Percentiles rank a stretch among this genome's conserved stretches.
Evolutionary conservation across 1,284 basidiomycete genomes (phyloP).

Genomic region (Volvariella volvacea): DNA sequence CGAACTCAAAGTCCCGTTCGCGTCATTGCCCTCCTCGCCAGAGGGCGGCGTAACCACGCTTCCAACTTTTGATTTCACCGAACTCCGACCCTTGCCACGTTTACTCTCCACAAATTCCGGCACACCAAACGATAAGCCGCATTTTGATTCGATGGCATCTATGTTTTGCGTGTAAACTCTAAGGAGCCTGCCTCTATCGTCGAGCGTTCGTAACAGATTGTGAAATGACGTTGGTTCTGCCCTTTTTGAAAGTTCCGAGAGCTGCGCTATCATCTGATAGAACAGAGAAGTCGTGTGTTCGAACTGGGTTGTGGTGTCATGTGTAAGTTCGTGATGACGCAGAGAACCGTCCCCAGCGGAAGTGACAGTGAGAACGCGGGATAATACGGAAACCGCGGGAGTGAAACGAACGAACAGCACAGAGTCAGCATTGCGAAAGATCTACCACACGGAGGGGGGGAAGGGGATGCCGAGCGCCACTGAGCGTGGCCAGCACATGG

Average conservation of each 20-base stretch:
- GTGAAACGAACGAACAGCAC: slow-evolving; percentile 5
- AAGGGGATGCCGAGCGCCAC: too few relatives aligned
- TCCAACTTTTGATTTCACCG: too few relatives aligned
- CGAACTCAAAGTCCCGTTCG: too few relatives aligned
- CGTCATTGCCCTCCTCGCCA: too few relatives aligned
- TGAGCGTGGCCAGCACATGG: slow-evolving; percentile 2
- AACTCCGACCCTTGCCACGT: slow-evolving; percentile 33
- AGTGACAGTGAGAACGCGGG: too few relatives aligned
- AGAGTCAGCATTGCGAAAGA: too few relatives aligned
- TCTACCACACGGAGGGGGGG: too few relatives aligned
- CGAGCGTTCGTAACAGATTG: slow-evolving; percentile 65
- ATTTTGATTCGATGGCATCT: slow-evolving; percentile 83
- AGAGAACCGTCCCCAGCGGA: too few relatives aligned
- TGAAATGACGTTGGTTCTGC: slow-evolving; percentile 86
- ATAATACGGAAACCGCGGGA: slow-evolving; percentile 2
- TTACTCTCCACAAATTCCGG: slow-evolving; percentile 49
- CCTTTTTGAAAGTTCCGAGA: slow-evolving; percentile 67
- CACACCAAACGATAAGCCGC: slow-evolving; percentile 75
- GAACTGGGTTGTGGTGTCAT: slow-evolving; percentile 31
- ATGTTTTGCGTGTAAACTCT: slow-evolving; percentile 96
- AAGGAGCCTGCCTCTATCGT: slow-evolving; percentile 72
- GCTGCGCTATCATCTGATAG: slow-evolving; percentile 83
- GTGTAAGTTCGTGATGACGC: not conserved
- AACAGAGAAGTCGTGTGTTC: slow-evolving; percentile 75
- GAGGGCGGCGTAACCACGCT: too few relatives aligned